Evolutionary conservation across 495 filamentous ascomycete species (phyloP).

Genomic region (Penicillium cinerascens): DNA sequence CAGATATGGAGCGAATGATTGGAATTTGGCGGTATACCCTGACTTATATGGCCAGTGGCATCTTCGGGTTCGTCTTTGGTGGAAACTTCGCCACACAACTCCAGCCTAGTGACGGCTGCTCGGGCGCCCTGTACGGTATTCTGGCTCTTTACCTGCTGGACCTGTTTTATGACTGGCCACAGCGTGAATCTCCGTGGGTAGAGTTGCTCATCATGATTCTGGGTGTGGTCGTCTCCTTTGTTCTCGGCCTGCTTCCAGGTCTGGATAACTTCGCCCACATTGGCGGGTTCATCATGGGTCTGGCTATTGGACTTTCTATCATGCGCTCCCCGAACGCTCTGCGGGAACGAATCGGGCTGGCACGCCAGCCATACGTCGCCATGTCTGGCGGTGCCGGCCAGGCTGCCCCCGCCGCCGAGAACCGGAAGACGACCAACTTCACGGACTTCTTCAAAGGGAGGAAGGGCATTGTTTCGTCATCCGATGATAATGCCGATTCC

Average conservation of each 20-base stretch:
- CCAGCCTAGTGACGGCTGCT: slow-evolving; percentile 81
- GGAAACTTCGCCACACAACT: slow-evolving; percentile 84
- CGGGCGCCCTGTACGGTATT: slow-evolving; percentile 85
- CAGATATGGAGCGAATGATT: slow-evolving; percentile 86
- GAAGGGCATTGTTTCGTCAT: slow-evolving; percentile 16
- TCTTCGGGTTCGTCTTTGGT: slow-evolving; percentile 94
- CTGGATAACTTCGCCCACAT: slow-evolving; percentile 98
- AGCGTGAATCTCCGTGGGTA: slow-evolving; percentile 67
- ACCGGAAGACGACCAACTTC: slow-evolving; percentile 26
- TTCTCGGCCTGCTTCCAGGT: slow-evolving; percentile 85
- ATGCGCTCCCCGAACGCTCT: slow-evolving; percentile 82
- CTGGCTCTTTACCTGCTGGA: slow-evolving; percentile 85
- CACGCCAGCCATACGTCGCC: slow-evolving; percentile 63
- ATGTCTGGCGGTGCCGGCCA: slow-evolving; percentile 44
- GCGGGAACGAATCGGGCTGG: slow-evolving; percentile 65
- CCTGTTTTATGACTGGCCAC: slow-evolving; percentile 84
- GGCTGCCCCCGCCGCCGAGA: slow-evolving; percentile 13
- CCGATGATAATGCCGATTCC: slow-evolving; percentile 26
- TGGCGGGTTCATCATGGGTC: slow-evolving; percentile 89
- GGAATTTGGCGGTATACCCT: slow-evolving; percentile 80
- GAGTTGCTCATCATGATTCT: slow-evolving; percentile 82
- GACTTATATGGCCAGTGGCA: slow-evolving; percentile 85
- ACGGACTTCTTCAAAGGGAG: slow-evolving; percentile 42
- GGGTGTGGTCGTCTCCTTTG: slow-evolving; percentile 84
- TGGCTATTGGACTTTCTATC: slow-evolving; percentile 80